Evolutionary conservation across 441 rosid genomes (phyloP).

Genomic region (Eruca vesicaria): DNA sequence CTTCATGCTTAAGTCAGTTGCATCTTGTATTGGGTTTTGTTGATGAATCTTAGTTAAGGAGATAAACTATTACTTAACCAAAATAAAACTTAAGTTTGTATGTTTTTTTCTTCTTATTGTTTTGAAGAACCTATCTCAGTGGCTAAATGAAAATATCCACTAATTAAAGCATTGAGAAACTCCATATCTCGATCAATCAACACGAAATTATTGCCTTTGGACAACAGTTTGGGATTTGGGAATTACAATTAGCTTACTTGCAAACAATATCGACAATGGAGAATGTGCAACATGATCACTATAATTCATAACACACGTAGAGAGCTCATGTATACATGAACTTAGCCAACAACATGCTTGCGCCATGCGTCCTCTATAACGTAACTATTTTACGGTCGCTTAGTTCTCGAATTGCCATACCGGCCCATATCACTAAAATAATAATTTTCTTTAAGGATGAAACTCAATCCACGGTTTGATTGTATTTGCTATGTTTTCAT

Average conservation of each 20-base stretch:
- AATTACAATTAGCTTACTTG: no score
- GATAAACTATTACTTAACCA: neutral
- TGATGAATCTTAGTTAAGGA: neutral
- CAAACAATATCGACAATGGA: neutral
- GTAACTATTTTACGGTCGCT: neutral
- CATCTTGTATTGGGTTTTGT: neutral
- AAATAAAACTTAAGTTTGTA: no score
- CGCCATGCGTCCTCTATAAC: neutral
- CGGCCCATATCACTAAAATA: no score
- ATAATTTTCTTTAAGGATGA: neutral
- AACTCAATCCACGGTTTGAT: neutral
- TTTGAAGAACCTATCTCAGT: no score
- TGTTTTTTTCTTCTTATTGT: no score
- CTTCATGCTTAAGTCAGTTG: neutral
- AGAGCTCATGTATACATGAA: neutral
- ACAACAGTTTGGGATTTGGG: no score
- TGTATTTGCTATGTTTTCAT: slow-evolving; percentile 5
- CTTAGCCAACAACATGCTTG: neutral
- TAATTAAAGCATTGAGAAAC: no score
- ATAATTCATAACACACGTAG: neutral
- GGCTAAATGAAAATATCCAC: no score
- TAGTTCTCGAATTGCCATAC: neutral
- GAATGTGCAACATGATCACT: neutral
- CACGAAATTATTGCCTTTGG: no score
- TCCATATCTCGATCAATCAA: no score